A percentile compares a stretch with the other conserved stretches of the same genome.
These are phyloP conservation scores for Fusarium verrucosum DNA, from an alignment of 2,329 filamentous ascomycete species.

Conservation along the genomic window DNA sequence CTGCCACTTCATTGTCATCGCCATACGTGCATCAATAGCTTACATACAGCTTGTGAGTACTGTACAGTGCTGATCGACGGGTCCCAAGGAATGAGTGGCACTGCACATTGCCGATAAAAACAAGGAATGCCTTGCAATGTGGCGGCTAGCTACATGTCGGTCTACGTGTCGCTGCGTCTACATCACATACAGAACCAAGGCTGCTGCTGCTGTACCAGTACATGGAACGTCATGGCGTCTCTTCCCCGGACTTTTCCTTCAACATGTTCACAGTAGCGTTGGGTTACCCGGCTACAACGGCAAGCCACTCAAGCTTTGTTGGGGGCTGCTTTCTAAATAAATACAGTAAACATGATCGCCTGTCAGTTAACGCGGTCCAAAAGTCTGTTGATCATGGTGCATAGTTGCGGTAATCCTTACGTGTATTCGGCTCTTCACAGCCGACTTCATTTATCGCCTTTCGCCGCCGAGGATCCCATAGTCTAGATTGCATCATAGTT, in stretches of 20 bases:
- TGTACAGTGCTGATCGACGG: too few species aligned
- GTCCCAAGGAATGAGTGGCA: neutral
- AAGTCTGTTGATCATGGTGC: neutral
- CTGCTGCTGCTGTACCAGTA: too few species aligned
- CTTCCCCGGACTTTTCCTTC: neutral
- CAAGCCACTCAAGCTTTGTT: neutral
- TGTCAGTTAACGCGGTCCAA: neutral
- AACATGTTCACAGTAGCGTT: conserved; percentile 5
- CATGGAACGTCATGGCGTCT: neutral
- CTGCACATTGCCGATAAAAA: neutral
- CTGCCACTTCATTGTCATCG: neutral
- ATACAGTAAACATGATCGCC: neutral
- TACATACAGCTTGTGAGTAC: too few species aligned
- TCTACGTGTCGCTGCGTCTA: neutral
- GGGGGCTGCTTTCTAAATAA: neutral
- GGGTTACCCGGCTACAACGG: conserved; percentile 14
- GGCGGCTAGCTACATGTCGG: neutral
- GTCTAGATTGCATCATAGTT: neutral
- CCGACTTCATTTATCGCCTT: neutral
- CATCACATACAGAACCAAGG: neutral
- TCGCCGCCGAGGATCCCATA: neutral
- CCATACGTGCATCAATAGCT: neutral
- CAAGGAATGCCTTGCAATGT: neutral
- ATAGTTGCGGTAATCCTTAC: neutral
- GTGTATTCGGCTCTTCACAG: neutral